Evolutionary conservation across 2,329 filamentous ascomycete genomes (phyloP), one percentile per base, ranked within the genome.

Genomic region (Monosporascus sp.): DNA sequence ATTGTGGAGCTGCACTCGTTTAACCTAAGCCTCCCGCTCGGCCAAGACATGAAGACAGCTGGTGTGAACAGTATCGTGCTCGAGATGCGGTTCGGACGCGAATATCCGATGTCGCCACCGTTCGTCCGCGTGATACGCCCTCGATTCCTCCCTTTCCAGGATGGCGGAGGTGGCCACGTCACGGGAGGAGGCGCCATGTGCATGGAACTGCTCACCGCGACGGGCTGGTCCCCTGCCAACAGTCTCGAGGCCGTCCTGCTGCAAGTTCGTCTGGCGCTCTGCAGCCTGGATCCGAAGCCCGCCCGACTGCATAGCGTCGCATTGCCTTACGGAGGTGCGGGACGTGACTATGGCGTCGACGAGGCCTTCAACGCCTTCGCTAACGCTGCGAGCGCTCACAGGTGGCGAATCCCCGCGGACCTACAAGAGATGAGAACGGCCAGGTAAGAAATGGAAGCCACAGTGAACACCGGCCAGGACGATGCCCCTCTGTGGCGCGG

Each of bases 1-100:
- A 91, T 96, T 54, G 85, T 95, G 6, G 89, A 96, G 68, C 75
- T 97, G 1, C 92, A 96, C 68, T 90, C 86, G 44, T 96, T 96
- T 63, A 86, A 91, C 24, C 59, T 73, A 0, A 67, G 73, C 1
- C 76, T 94, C 0, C 89, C 88, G 1, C 75, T 97, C 1, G 85
- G 88, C 0, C 66, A 80, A 51, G 91, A 96, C 64, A 90, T 96
- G 83, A 83, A 85, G 66, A 62, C 67, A 2, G 76, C 74, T 1
- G 77, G 76, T 0, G 61, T 87, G 53, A 81, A 76, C 22, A 91
- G 88, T 64, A 75, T 96, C 40, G 84, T 96, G 0, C 71, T 95
- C 11, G 92, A 96, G 70, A 74, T 96, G 43, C 88, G 90, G 2
- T 96, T 96, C 63, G 85, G 88, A 2, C 77, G 82, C 16, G 79